Conservation (phyloP, 495 filamentous ascomycete genomes). For the Jackrogersella multiformis region DNA sequence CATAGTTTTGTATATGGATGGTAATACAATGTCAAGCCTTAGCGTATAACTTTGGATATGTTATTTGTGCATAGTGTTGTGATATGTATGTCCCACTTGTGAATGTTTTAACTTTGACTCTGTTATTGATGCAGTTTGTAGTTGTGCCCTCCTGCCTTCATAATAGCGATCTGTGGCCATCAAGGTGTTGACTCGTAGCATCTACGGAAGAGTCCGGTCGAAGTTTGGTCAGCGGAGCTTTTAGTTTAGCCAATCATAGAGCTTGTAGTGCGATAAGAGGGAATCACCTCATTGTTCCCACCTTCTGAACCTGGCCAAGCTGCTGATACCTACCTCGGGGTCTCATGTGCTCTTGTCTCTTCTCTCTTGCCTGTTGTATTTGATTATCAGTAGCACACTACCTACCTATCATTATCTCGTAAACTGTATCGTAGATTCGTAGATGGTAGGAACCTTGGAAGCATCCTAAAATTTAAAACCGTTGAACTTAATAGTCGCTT, state of each 20-base stretch:
- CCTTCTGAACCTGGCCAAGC: slow-evolving; percentile 31
- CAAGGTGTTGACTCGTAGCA: no score
- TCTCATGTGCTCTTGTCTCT: not conserved
- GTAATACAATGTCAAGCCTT: slow-evolving; percentile 45
- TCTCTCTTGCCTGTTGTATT: no score
- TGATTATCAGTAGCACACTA: no score
- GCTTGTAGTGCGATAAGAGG: slow-evolving; percentile 21
- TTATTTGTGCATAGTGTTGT: not conserved
- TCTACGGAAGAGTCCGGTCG: not conserved
- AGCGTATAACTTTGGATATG: slow-evolving; percentile 20
- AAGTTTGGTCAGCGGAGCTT: not conserved
- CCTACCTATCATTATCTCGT: no score
- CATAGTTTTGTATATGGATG: slow-evolving; percentile 47
- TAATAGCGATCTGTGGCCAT: not conserved
- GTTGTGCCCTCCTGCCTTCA: no score
- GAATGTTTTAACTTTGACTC: not conserved
- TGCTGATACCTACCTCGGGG: not conserved
- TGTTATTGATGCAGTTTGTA: no score
- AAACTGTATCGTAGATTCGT: no score
- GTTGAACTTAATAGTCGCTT: no score
- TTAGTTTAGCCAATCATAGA: slow-evolving; percentile 14
- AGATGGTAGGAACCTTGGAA: no score
- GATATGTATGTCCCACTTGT: not conserved
- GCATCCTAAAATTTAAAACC: no score
- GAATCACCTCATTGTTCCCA: slow-evolving; percentile 22